Base-by-base conservation (phyloP, 2,329 filamentous ascomycete species). In the Aureobasidium sp. region DNA sequence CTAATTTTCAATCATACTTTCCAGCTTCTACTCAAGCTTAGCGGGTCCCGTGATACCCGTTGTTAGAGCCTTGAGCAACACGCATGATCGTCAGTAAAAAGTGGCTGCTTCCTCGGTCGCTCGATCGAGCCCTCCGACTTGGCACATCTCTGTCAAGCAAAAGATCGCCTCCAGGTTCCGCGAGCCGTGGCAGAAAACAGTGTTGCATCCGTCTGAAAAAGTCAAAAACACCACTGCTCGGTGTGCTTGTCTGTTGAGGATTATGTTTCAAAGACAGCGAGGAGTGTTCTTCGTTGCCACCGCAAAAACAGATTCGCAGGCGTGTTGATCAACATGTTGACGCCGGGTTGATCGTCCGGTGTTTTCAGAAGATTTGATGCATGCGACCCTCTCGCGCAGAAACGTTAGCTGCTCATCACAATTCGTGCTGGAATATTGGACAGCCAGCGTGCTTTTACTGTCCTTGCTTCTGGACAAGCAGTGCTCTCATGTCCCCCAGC, bases 11-110 rank as follows among this genome's bases (percentile, higher is more conserved):
- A 55, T 53, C 48, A 27, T 53, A 32, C 39, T 61, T 53, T 61
- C 21, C 48, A 25, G 32, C 30, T 42, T 36, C 21, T 29, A n/a
- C 21, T 36, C 37, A 54, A 51, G 59, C 48, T 61, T 14, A 41
- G 49, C 49, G 59, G 59, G 50, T 61, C 59, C 50, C 59, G 59
- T 49, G 50, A 61, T 61, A 61, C 59, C 59, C 59, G 50, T 61
- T 61, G 32, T 39, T 32, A 58, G 32, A 48, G 21, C 59, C 27
- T 53, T 30, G 32, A n/a, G 34, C 21, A 37, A 61, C 42, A 61
- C 32, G 41, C 45, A 59, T 59, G 57, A 59, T 59, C 57, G 57
- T 59, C 57, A 42, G 25, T 25, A 59, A 34, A 32, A 41, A 50
- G 55, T 59, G 44, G 44, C 55, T 59, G 44, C 55, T 42, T 36